Base-by-base conservation (phyloP, 2,329 filamentous ascomycete species). In the Harringtonia lauricola region DNA sequence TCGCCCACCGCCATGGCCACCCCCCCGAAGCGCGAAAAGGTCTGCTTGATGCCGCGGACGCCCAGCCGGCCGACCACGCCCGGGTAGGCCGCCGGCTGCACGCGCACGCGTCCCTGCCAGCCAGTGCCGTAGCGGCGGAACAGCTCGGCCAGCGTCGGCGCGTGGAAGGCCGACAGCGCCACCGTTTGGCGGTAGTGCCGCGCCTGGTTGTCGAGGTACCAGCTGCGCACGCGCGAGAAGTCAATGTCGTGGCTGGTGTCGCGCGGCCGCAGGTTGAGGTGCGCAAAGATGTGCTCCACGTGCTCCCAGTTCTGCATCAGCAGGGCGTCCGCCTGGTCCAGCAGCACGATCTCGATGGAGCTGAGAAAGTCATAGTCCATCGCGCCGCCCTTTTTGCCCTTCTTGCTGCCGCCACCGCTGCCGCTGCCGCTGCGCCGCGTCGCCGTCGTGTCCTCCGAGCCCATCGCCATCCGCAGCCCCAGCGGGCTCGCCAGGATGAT, bases 251-350 rank as follows among this genome's bases (percentile, higher is more conserved):
- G 89, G 1, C 86, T 77, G n/a, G n/a, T n/a, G 54, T 94, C 86
- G 56, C 83, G 86, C 31, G 92, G 90, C 55, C 94, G 86, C 19
- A 84, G 71, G 60, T 98, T 98, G 49, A 98, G 74, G 59, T 95
- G 86, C 49, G 86, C 80, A 57, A 96, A 89, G 54, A 95, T 84
- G 59, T 85, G 86, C 60, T 94, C 86, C 48, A 95, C 77, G 58
- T 98, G 90, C 56, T 95, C 88, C 89, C 90, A 96, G 60, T 95
- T 96, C 61, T 98, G 92, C 88, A 95, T 95, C 9, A 94, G 76
- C 35, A 95, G 75, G 0, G 88, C 88, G 61, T 96, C 89, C 13
- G 87, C 83, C 63, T 96, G 89, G 60, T 98, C 92, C 48, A 95
- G 72, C 38, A 96, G 72, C 28, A 92, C 80, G 41, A 98, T 64